Evolutionary conservation across 345 rosid genomes (phyloP).

Genomic region (Geranium brycei): DNA sequence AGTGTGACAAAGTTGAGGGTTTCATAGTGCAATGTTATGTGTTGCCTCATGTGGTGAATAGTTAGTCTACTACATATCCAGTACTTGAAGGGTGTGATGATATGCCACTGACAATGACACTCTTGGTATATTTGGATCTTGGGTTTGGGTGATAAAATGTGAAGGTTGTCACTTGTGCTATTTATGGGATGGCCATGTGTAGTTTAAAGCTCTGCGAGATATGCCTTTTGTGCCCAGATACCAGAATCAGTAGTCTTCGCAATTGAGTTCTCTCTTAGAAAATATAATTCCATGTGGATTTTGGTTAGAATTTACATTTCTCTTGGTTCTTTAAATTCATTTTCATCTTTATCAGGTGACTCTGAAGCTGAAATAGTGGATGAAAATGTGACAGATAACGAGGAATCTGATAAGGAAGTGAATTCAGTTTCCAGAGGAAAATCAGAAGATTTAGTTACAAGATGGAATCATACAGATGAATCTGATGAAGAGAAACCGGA

Average conservation of each 20-base stretch:
- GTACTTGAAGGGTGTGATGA: no score
- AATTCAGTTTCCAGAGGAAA: slow-evolving; percentile 23
- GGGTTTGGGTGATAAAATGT: neutral
- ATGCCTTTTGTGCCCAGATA: neutral
- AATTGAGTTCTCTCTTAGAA: neutral
- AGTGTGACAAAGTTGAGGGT: neutral
- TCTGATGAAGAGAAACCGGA: slow-evolving; percentile 35
- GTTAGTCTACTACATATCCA: no score
- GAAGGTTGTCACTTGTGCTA: neutral
- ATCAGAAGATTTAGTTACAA: slow-evolving; percentile 24
- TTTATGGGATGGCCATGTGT: neutral
- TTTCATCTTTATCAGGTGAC: slow-evolving; percentile 19
- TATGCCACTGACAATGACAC: neutral
- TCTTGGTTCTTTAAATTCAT: neutral
- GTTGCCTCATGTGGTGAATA: neutral
- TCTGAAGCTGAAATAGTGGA: slow-evolving; percentile 27
- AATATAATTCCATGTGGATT: neutral
- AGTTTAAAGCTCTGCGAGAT: neutral
- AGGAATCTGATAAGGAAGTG: slow-evolving; percentile 33
- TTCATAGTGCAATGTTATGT: neutral
- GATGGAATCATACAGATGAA: slow-evolving; percentile 20
- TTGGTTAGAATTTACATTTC: neutral
- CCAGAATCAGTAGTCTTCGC: neutral
- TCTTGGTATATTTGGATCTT: neutral
- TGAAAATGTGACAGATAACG: slow-evolving; percentile 18